Conservation (phyloP, 1,139 yeast genomes). For the Saccharomyces hybrid region DNA sequence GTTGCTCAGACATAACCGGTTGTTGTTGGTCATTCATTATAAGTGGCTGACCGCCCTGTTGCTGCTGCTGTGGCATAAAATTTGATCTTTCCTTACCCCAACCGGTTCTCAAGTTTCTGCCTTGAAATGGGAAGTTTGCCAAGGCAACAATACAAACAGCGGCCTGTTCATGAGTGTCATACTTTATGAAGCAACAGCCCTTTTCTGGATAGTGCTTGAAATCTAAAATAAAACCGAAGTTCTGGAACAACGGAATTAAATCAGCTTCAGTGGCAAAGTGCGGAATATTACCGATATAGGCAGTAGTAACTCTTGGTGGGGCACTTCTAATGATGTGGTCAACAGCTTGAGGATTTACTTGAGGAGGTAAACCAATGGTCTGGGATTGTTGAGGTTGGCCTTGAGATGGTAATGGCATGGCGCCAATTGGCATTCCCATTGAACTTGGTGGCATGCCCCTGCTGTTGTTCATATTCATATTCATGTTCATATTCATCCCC, state of each 20-base stretch:
- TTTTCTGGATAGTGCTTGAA: constrained; percentile 75
- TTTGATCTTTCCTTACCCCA: constrained; percentile 72
- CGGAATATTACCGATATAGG: constrained; percentile 79
- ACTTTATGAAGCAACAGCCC: constrained; percentile 57
- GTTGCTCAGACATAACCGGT: constrained; percentile 5
- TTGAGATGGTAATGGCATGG: constrained; percentile 11
- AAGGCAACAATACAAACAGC: constrained; percentile 81
- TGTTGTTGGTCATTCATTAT: constrained; percentile 8
- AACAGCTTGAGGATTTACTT: constrained; percentile 47
- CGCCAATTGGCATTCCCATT: constrained; percentile 20
- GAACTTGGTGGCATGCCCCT: constrained; percentile 20
- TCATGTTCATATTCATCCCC: neutral
- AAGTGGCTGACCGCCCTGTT: constrained; percentile 8
- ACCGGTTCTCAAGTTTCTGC: constrained; percentile 74
- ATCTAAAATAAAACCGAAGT: constrained; percentile 76
- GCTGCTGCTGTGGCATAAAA: constrained; percentile 29
- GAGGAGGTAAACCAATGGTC: constrained; percentile 29
- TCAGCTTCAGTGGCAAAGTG: constrained; percentile 69
- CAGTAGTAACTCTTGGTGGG: constrained; percentile 71
- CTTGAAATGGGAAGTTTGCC: constrained; percentile 67
- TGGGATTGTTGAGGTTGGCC: constrained; percentile 11
- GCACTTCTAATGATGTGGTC: constrained; percentile 69
- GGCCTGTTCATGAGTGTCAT: constrained; percentile 81
- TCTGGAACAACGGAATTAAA: constrained; percentile 66
- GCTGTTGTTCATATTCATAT: constrained; percentile 2